Conservation (phyloP, 768 basidiomycete genomes). For the Rhodotorula taiwanensis region DNA sequence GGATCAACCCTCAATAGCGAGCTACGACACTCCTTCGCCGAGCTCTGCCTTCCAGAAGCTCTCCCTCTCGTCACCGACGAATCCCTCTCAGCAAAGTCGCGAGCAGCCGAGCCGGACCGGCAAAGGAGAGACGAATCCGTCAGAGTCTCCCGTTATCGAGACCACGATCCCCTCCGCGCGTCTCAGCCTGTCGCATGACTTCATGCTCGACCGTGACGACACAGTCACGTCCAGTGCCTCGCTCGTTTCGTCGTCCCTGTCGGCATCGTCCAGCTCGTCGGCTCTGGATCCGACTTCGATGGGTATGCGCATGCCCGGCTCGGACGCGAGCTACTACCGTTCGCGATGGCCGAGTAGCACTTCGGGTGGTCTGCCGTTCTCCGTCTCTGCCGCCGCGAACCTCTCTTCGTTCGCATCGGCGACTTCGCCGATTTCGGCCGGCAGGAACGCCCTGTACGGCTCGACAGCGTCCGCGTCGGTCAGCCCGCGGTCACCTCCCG, state of each 20-base stretch:
- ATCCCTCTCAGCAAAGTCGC: no score
- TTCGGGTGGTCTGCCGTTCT: slow-evolving; percentile 20
- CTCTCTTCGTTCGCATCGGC: slow-evolving; percentile 18
- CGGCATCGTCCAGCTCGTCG: not conserved
- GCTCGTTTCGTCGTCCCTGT: slow-evolving; percentile 9
- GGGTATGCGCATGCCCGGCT: not conserved
- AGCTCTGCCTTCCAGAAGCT: no score
- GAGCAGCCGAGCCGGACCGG: not conserved
- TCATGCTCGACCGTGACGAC: slow-evolving; percentile 9
- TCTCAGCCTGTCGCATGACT: not conserved
- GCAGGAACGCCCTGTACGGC: no score
- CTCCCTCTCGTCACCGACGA: not conserved
- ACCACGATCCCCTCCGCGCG: slow-evolving; percentile 6
- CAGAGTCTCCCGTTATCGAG: slow-evolving; percentile 15
- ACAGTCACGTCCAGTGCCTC: slow-evolving; percentile 10
- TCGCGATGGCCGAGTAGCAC: not conserved
- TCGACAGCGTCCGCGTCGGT: no score
- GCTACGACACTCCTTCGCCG: no score
- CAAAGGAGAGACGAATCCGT: slow-evolving; percentile 4
- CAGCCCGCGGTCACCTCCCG: not conserved
- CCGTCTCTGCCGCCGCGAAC: slow-evolving; percentile 32
- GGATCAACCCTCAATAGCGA: no score
- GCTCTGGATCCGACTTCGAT: no score
- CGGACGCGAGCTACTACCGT: not conserved
- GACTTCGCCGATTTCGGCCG: not conserved